phyloP scores from a whole-genome alignment of 2,329 filamentous ascomycete species.

The Beauveria brongniartii region DNA sequence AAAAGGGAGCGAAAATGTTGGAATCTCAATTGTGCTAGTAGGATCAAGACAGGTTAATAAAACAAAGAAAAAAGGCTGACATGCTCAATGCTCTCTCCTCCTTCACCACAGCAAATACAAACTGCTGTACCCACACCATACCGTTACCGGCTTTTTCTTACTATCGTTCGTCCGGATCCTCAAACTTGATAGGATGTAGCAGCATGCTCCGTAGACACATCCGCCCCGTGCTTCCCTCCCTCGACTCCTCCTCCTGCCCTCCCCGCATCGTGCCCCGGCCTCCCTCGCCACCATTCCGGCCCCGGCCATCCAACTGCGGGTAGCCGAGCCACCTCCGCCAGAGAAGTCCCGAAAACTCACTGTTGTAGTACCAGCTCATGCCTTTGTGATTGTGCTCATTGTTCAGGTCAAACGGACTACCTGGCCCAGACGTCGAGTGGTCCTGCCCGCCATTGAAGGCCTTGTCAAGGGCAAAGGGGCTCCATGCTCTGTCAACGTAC shows the following conservation, averaged over 20 bases:
- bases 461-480: conserved; percentile 58
- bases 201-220: conserved; percentile 76
- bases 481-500: conserved; percentile 70
- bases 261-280: conserved; percentile 40
- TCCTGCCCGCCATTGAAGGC: conserved; percentile 73
- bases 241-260: conserved; percentile 43
- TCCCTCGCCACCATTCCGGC: conserved; percentile 39
- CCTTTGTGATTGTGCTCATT: conserved; percentile 80
- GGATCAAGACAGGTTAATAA: neutral
- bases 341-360: conserved; percentile 65
- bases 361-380: conserved; percentile 79
- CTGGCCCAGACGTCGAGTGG: conserved; percentile 54
- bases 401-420: conserved; percentile 57
- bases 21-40: neutral
- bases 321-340: conserved; percentile 72
- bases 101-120: neutral
- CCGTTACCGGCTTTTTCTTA: neutral
- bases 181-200: conserved; percentile 71
- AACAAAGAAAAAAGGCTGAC: neutral
- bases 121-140: neutral
- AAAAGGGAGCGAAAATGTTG: neutral
- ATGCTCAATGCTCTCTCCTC: neutral
- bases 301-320: conserved; percentile 43
- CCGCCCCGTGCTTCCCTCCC: conserved; percentile 44
- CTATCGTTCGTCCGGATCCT: conserved; percentile 37